Base-by-base conservation (phyloP, 345 rosid species). In the Lepidium africanum region DNA sequence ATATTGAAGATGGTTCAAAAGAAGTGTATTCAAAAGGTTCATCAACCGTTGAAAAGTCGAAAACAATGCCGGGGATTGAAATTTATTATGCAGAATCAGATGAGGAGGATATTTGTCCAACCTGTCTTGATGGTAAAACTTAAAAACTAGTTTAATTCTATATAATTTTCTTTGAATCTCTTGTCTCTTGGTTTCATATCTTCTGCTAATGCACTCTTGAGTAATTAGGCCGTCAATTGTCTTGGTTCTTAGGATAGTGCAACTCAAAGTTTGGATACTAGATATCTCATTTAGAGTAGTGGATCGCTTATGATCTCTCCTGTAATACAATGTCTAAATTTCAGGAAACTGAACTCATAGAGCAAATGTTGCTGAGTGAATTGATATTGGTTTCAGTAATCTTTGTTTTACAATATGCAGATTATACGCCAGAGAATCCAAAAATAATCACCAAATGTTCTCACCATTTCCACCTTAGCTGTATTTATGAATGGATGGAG, bases 401-500 rank as follows among this genome's bases (percentile, higher is more conserved):
- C 6, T 27, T 43, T 0, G 41, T 33, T 54, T 39, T 11, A 8
- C 2, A 30, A 40, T 63, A 43, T 81, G 89, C 93, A 94, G 99
- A 94, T 75, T 94, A 94, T 69, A 89, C 96, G 10, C 63, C 81
- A 16, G 99, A 91, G 80, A 91, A 94, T 82, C 97, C 97, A 17
- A 94, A 85, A 82, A 94, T 94, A 79, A 65, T 86, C 74, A 89
- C 97, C 42, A 86, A 87, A 48, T 94, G 99, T 57, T 86, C 77
- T 72, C 99, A 94, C 81, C 97, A 91, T 86, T 94, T 89, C 74
- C 99, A 94, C 81, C 99, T 94, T 41, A 90, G 99, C 74, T 94
- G 99, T 79, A 94, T 94, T 62, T 94, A 87, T 72, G 99, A 91
- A 80, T 94, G 99, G 99, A 94, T 86, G 97, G 99, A 94, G 82